Base-by-base conservation (phyloP, 768 basidiomycete species). In the Termitomyces sp. region DNA sequence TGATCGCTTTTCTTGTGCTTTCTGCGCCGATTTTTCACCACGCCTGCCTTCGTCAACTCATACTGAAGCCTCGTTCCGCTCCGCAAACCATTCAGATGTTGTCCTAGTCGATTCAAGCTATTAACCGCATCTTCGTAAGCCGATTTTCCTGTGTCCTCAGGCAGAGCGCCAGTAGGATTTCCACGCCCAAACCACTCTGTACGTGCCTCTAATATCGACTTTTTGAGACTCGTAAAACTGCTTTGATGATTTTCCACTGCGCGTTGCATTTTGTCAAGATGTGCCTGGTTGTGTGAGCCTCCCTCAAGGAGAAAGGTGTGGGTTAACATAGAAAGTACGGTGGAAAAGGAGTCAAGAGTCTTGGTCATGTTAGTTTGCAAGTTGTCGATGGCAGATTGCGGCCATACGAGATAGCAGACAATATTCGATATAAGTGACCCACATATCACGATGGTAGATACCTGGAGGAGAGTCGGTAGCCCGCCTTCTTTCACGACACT, bases 401-500 rank as follows among this genome's bases (percentile, higher is more conserved):
- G 92, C 92, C 92, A 97, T 14, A 98, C 69, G 22, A 78, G 61
- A 64, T 86, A 89, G 71, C 96, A 99, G 46, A 93, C 84, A 22
- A 92, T 39, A 69, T 96, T 98, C 22, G 92, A 89, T 60, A 94
- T 82, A 31, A 75, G 57, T 0, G 86, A 83, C 10, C 97, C 97
- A 55, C 87, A 78, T 32, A 87, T 58, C 26, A 95, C 86, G 71
- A 94, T 90, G 59, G 87, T 79, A 1, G 87, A 77, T 1, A 94
- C 86, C 64, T 87, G 84, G 37, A 90, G 71, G 6, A 97, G 80
- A 0, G 84, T 90, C 29, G 82, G 73, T 42, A 88, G 64, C n/a
- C 87, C 90, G 20, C 94, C 94, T 74, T 96, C 94, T 67, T 90
- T 94, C 59, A 96, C 86, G 39, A 96, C 75, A 0, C 90, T 93